A percentile compares a stretch with the other conserved stretches of the same genome.
These are phyloP conservation scores for Crithidia sp. DNA, from an alignment of 208 protist genomes.

Conservation along the genomic window DNA sequence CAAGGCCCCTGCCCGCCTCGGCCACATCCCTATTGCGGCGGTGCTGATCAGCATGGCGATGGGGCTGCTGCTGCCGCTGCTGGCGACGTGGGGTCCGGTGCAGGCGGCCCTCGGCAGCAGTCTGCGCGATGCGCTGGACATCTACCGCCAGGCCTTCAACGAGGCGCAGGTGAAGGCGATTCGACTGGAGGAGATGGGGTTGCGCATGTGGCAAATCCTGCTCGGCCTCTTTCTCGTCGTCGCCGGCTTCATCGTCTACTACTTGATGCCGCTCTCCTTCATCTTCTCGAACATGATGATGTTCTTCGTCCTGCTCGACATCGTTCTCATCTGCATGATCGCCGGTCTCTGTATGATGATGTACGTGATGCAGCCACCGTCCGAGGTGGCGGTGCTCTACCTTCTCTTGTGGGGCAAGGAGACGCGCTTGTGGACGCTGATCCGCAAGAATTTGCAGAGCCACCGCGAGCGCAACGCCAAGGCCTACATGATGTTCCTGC, in stretches of 20 bases:
- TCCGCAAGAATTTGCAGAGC: slow-evolving; percentile 90
- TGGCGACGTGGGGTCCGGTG: slow-evolving; percentile 87
- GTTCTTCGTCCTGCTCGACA: slow-evolving; percentile 93
- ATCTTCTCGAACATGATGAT: slow-evolving; percentile 86
- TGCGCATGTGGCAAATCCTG: slow-evolving; percentile 75
- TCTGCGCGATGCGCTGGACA: slow-evolving; percentile 93
- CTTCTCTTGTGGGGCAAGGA: slow-evolving; percentile 91
- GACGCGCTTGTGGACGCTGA: slow-evolving; percentile 68
- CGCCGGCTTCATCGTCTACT: slow-evolving; percentile 95
- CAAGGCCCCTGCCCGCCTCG: slow-evolving; percentile 29
- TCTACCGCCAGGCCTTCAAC: slow-evolving; percentile 92
- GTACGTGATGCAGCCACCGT: slow-evolving; percentile 70
- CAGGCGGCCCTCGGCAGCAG: slow-evolving; percentile 75
- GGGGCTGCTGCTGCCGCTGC: slow-evolving; percentile 83
- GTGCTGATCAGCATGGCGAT: slow-evolving; percentile 66
- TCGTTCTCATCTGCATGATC: slow-evolving; percentile 93
- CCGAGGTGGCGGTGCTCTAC: slow-evolving; percentile 72
- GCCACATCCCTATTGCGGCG: slow-evolving; percentile 35
- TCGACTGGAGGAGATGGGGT: slow-evolving; percentile 89
- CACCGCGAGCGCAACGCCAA: slow-evolving; percentile 91
- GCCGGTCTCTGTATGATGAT: slow-evolving; percentile 91
- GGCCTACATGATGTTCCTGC: slow-evolving; percentile 96
- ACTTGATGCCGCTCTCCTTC: slow-evolving; percentile 93
- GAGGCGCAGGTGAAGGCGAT: slow-evolving; percentile 91
- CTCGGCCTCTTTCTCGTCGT: slow-evolving; percentile 80